A percentile compares a stretch with the other conserved stretches of the same genome.
Conservation (phyloP, 805 yeast genomes). For the Saccharomycopsis sp. region DNA sequence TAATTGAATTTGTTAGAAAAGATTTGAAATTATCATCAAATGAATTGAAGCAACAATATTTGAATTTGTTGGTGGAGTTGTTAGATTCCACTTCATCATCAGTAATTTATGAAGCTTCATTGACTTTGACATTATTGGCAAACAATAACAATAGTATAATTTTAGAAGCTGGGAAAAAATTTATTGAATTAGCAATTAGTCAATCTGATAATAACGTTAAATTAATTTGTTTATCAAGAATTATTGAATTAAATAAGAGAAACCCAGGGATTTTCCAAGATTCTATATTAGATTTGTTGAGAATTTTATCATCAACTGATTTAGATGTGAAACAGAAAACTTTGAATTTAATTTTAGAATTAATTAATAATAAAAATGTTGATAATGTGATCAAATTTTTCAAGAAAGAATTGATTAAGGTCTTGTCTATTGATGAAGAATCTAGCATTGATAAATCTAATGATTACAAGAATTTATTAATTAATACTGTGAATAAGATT, state of each 20-base stretch:
- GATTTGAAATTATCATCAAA: conserved; percentile 59
- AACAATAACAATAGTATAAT: conserved; percentile 54
- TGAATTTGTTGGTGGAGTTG: conserved; percentile 63
- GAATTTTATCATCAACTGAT: conserved; percentile 83
- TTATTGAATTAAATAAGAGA: conserved; percentile 62
- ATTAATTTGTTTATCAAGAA: conserved; percentile 82
- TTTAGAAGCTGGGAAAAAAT: conserved; percentile 73
- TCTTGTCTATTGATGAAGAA: conserved; percentile 46
- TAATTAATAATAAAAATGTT: conserved; percentile 81
- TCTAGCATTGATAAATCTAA: conserved; percentile 69
- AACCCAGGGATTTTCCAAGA: conserved; percentile 83
- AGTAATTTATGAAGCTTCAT: conserved; percentile 88
- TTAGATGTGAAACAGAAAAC: conserved; percentile 87
- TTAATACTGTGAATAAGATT: conserved; percentile 80
- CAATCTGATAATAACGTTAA: conserved; percentile 96
- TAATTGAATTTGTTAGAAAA: conserved; percentile 83
- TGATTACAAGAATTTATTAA: conserved; percentile 84
- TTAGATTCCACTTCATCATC: conserved; percentile 62
- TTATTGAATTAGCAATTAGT: conserved; percentile 80
- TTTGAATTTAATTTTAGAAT: conserved; percentile 69
- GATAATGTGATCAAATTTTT: conserved; percentile 89
- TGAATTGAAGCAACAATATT: conserved; percentile 61
- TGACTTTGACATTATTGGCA: conserved; percentile 60
- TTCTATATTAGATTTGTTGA: conserved; percentile 74
- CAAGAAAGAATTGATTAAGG: conserved; percentile 78